Conservation (phyloP, 805 yeast genomes). For the Ogataea pini region DNA sequence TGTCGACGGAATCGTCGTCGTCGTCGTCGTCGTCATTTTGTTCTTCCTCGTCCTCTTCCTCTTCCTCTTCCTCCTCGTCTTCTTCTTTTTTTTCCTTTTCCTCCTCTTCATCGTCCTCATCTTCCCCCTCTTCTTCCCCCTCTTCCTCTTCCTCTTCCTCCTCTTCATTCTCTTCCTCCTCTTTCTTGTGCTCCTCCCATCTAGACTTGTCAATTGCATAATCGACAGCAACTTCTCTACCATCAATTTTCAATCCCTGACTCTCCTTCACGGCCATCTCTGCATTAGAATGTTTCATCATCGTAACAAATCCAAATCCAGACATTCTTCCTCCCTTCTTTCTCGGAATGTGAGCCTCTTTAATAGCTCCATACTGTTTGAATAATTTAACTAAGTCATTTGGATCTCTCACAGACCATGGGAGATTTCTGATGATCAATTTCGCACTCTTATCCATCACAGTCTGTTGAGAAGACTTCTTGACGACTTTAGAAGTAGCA, state of each 20-base stretch:
- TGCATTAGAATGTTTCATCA: slow-evolving; percentile 79
- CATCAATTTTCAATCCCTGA: slow-evolving; percentile 77
- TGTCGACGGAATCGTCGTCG: slow-evolving; percentile 31
- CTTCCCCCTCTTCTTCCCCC: slow-evolving; percentile 38
- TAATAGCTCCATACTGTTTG: slow-evolving; percentile 78
- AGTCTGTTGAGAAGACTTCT: slow-evolving; percentile 20
- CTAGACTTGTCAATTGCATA: slow-evolving; percentile 85
- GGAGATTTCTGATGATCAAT: slow-evolving; percentile 85
- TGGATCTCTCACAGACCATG: slow-evolving; percentile 91
- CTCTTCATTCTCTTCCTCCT: slow-evolving; percentile 42
- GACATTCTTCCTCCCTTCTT: slow-evolving; percentile 85
- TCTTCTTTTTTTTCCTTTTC: slow-evolving; percentile 37
- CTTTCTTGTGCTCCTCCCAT: slow-evolving; percentile 65
- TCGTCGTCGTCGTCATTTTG: slow-evolving; percentile 9
- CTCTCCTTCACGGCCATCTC: slow-evolving; percentile 75
- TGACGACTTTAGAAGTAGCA: slow-evolving; percentile 32
- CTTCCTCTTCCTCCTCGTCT: slow-evolving; percentile 31
- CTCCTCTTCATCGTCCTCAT: slow-evolving; percentile 38
- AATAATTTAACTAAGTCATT: slow-evolving; percentile 69
- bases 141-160: slow-evolving; percentile 40
- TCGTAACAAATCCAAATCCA: slow-evolving; percentile 93
- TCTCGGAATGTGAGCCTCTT: slow-evolving; percentile 86
- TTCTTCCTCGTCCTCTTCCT: slow-evolving; percentile 11
- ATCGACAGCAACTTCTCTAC: slow-evolving; percentile 91
- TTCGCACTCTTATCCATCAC: slow-evolving; percentile 66